phyloP scores from a whole-genome alignment of 1,284 basidiomycete species.

The Coniophora puteana region DNA sequence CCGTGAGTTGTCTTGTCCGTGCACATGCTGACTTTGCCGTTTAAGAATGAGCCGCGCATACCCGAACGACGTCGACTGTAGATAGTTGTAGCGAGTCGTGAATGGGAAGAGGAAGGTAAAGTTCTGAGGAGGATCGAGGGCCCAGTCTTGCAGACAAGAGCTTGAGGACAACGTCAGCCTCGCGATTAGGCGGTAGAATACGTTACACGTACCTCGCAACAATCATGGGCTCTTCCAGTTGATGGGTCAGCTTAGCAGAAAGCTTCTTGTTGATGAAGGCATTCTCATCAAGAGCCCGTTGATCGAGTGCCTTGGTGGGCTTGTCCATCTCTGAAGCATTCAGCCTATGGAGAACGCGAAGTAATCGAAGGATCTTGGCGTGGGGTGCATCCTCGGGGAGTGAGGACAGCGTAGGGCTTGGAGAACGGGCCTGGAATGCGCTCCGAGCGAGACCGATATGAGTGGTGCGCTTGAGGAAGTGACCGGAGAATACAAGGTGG shows the following conservation, averaged over 20 bases:
- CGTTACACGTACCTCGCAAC: conserved; percentile 75
- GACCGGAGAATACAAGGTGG: conserved; percentile 33
- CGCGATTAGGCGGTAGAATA: background rate
- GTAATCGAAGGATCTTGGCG: conserved; percentile 81
- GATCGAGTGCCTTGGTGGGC: conserved; percentile 38
- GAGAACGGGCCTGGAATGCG: conserved; percentile 46
- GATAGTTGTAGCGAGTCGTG: conserved; percentile 88
- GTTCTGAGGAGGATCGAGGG: conserved; percentile 82
- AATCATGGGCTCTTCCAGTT: conserved; percentile 95
- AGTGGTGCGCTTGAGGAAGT: conserved; percentile 21
- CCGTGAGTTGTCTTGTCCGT: conserved; percentile 63
- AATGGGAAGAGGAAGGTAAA: conserved; percentile 97
- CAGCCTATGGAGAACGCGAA: conserved; percentile 79
- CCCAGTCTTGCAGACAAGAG: conserved; percentile 92
- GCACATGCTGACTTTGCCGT: conserved; percentile 76
- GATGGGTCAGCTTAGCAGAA: conserved; percentile 90
- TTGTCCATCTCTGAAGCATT: conserved; percentile 60
- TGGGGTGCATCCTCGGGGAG: conserved; percentile 78
- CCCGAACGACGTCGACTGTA: conserved; percentile 95
- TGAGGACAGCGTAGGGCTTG: conserved; percentile 60
- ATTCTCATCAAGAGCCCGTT: conserved; percentile 58
- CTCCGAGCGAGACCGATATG: conserved; percentile 8
- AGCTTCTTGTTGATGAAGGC: conserved; percentile 95
- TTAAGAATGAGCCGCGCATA: conserved; percentile 89
- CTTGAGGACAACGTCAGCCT: conserved; percentile 35